These are phyloP conservation scores for Rhodotorula toruloides DNA, from an alignment of 768 basidiomycete genomes.

Conservation along the genomic window DNA sequence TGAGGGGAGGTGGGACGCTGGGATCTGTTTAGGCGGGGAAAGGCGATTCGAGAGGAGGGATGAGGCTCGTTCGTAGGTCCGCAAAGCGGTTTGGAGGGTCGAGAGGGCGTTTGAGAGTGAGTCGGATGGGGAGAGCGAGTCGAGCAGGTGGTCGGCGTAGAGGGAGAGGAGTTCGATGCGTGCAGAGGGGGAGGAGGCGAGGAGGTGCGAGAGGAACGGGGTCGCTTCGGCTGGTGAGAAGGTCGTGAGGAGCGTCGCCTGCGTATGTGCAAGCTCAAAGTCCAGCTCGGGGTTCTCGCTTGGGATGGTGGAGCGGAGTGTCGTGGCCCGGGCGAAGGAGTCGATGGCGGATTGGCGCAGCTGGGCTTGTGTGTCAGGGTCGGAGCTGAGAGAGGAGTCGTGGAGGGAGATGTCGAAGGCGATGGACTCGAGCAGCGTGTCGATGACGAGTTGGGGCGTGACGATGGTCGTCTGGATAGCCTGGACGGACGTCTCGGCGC, in stretches of 20 bases:
- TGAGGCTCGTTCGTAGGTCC: slow-evolving; percentile 4
- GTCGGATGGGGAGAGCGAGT: slow-evolving; percentile 7
- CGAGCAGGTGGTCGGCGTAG: slow-evolving; percentile 31
- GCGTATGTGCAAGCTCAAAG: slow-evolving; percentile 17
- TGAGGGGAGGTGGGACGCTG: slow-evolving; percentile 15
- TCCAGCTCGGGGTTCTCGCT: slow-evolving; percentile 14
- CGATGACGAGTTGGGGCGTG: slow-evolving; percentile 31
- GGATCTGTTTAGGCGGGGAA: slow-evolving; percentile 19
- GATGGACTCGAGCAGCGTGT: slow-evolving; percentile 34
- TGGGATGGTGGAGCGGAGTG: slow-evolving; percentile 3
- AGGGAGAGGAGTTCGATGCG: slow-evolving; percentile 19
- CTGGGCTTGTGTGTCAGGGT: neutral
- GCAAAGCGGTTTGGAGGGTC: neutral
- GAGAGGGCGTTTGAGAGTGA: neutral
- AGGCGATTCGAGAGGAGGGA: slow-evolving; percentile 28
- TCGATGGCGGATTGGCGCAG: neutral
- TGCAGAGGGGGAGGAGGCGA: neutral
- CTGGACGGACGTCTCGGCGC: neutral
- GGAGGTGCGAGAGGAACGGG: neutral
- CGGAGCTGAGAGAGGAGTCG: neutral
- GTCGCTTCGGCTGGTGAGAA: slow-evolving; percentile 3
- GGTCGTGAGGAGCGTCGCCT: slow-evolving; percentile 3
- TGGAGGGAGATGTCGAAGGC: slow-evolving; percentile 20
- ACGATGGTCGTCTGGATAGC: slow-evolving; percentile 26
- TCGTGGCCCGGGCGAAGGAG: slow-evolving; percentile 17